A percentile compares a stretch with the other conserved stretches of the same genome.
phyloP scores from a whole-genome alignment of 2,329 filamentous ascomycete species.

The Ophiognomonia clavigignenti-juglandacearum region DNA sequence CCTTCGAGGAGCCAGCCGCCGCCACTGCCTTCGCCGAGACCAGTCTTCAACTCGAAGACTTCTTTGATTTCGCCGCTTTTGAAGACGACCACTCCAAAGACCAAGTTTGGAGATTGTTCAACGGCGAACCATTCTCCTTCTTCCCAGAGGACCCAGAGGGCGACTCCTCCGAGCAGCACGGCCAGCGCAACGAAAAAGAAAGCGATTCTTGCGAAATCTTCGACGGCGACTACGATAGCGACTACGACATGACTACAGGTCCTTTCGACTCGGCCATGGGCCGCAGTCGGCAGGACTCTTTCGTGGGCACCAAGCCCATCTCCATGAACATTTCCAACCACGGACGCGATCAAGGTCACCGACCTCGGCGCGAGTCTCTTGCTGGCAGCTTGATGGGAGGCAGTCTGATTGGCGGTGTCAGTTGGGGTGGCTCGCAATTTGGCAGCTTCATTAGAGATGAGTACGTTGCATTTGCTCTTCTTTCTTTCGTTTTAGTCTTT shows the following conservation, averaged over 20 bases:
- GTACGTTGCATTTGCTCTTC: constrained; percentile 53
- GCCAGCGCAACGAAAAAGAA: too few species aligned
- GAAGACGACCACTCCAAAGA: too few species aligned
- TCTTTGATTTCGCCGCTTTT: constrained; percentile 18
- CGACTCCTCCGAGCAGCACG: constrained; percentile 9
- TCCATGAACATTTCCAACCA: constrained; percentile 63
- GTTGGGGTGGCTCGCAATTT: constrained; percentile 94
- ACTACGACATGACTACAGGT: constrained; percentile 54
- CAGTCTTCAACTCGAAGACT: too few species aligned
- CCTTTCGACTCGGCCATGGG: constrained; percentile 55
- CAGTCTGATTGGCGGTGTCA: constrained; percentile 72
- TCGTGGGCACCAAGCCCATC: constrained; percentile 60
- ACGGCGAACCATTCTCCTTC: constrained; percentile 13
- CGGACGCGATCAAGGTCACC: constrained; percentile 53
- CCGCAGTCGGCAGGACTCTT: constrained; percentile 59
- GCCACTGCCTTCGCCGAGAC: too few species aligned
- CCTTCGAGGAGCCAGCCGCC: constrained; percentile 19
- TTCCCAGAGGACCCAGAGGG: constrained; percentile 19
- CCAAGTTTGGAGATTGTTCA: too few species aligned
- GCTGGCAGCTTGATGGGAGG: constrained; percentile 68
- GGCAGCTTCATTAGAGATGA: constrained; percentile 97
- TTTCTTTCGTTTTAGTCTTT: constrained; percentile 13
- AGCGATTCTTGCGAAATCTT: too few species aligned
- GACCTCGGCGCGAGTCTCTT: constrained; percentile 56
- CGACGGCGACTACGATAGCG: constrained; percentile 20